These are phyloP conservation scores for Begonia masoniana DNA, from an alignment of 306 rosid species.

Conservation along the genomic window DNA sequence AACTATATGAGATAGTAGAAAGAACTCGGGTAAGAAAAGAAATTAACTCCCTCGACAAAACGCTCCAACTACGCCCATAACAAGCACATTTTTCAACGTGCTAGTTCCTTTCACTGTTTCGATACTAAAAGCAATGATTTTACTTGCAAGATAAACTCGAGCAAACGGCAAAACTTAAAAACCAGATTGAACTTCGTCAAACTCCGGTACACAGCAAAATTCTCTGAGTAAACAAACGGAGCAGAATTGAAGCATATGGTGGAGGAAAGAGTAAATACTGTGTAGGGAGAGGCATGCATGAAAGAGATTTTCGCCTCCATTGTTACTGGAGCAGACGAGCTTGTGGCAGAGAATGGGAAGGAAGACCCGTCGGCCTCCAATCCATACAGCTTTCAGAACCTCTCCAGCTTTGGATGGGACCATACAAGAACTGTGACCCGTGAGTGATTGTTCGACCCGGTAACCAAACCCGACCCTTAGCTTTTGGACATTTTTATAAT, in stretches of 20 bases:
- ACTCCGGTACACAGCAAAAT: background rate
- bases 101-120: too few species aligned
- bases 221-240: slow-evolving; percentile 11
- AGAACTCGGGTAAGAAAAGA: too few species aligned
- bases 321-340: slow-evolving; percentile 32
- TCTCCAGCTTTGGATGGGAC: slow-evolving; percentile 9
- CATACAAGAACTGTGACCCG: too few species aligned
- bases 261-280: slow-evolving; percentile 20
- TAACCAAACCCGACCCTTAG: too few species aligned
- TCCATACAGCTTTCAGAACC: slow-evolving; percentile 18
- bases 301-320: slow-evolving; percentile 36
- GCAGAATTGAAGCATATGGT: background rate
- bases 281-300: slow-evolving; percentile 42
- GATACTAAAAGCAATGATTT: too few species aligned
- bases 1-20: too few species aligned
- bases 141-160: too few species aligned
- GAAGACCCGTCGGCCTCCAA: slow-evolving; percentile 23
- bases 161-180: background rate
- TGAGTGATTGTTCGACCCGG: too few species aligned
- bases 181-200: background rate
- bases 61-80: too few species aligned
- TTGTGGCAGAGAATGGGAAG: slow-evolving; percentile 38
- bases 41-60: too few species aligned
- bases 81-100: too few species aligned
- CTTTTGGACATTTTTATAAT: too few species aligned